Evolutionary conservation across 2,329 filamentous ascomycete genomes (phyloP).

Genomic region (Stemphylium lycopersici): DNA sequence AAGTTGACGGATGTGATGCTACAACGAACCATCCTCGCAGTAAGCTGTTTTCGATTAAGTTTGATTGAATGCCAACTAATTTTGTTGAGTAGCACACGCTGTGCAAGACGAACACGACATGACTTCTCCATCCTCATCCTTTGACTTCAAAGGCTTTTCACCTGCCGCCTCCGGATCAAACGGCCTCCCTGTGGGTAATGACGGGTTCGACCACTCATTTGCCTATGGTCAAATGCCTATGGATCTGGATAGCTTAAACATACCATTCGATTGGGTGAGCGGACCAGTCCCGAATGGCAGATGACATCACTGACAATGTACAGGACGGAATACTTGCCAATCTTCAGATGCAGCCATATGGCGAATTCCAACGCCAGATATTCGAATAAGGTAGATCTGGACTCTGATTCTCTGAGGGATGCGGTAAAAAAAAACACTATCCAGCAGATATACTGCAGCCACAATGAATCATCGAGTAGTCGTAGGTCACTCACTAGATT

Average conservation of each 20-base stretch:
- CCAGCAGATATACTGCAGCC: no score
- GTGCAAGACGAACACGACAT: conserved; percentile 1
- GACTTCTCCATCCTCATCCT: conserved; percentile 19
- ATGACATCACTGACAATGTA: neutral
- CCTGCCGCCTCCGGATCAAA: neutral
- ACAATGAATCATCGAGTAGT: neutral
- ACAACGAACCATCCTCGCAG: conserved; percentile 4
- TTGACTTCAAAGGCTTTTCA: conserved; percentile 22
- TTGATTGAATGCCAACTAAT: neutral
- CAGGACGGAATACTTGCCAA: conserved; percentile 22
- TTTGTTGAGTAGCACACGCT: conserved; percentile 1
- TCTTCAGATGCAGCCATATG: conserved; percentile 14
- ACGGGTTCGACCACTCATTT: conserved; percentile 22
- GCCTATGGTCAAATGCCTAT: conserved; percentile 27
- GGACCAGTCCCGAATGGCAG: neutral
- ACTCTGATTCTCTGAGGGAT: neutral
- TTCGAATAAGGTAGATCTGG: neutral
- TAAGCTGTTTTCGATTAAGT: conserved; percentile 2
- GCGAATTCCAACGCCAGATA: neutral
- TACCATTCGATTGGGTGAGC: conserved; percentile 35
- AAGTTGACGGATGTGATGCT: conserved; percentile 15
- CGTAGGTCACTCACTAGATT: neutral
- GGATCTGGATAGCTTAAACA: conserved; percentile 26
- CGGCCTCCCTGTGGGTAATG: conserved; percentile 9
- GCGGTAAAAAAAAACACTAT: neutral